Evolutionary conservation across 495 filamentous ascomycete genomes (phyloP).

Genomic region (Xylaria venustula): DNA sequence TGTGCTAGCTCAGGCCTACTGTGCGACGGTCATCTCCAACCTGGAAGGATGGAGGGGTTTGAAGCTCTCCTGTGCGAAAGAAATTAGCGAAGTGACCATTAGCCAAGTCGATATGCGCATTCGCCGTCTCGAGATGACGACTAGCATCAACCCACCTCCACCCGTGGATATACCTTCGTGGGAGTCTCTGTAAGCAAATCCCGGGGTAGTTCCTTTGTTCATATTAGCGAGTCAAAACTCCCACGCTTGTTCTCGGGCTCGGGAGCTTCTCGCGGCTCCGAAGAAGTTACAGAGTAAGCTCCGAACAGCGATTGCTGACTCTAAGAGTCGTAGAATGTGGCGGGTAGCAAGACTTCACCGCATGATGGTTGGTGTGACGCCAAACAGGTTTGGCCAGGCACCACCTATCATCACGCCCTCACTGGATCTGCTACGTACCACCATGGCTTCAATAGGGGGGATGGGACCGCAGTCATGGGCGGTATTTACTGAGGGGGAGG

Average conservation of each 20-base stretch:
- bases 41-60: slow-evolving; percentile 15
- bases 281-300: neutral
- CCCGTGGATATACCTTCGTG: slow-evolving; percentile 20
- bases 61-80: neutral
- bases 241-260: no score
- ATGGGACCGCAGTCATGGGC: slow-evolving; percentile 3
- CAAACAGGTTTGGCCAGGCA: neutral
- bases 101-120: slow-evolving; percentile 20
- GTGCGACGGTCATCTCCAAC: slow-evolving; percentile 16
- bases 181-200: slow-evolving; percentile 17
- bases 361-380: neutral
- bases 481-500: neutral
- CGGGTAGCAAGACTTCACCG: slow-evolving; percentile 24
- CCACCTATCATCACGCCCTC: slow-evolving; percentile 2
- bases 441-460: slow-evolving; percentile 10
- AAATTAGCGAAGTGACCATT: neutral
- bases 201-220: neutral
- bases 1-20: slow-evolving; percentile 5
- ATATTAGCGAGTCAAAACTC: no score
- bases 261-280: neutral
- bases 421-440: slow-evolving; percentile 11
- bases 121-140: slow-evolving; percentile 16
- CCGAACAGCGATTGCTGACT: neutral
- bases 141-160: slow-evolving; percentile 18
- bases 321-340: neutral